Evolutionary conservation across 2,329 filamentous ascomycete species (phyloP).

Genomic region (Neoscytalidium dimidiatum): DNA sequence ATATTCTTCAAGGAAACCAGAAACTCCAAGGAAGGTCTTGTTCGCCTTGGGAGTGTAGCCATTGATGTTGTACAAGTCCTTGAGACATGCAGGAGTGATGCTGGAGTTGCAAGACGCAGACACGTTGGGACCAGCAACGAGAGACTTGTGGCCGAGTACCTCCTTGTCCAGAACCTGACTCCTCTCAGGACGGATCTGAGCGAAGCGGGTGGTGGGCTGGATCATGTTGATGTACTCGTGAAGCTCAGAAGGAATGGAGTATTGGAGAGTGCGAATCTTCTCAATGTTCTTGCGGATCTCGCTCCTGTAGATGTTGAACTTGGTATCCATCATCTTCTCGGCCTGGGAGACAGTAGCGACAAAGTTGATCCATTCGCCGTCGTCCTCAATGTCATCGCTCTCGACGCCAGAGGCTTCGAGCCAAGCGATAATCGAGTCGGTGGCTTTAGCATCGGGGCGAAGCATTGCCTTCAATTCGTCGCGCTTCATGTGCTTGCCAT

Average conservation of each 20-base stretch:
- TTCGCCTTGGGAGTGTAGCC: conserved; percentile 40
- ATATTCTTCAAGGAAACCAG: conserved; percentile 52
- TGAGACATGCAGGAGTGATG: conserved; percentile 51
- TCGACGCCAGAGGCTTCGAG: conserved; percentile 54
- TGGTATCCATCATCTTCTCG: conserved; percentile 58
- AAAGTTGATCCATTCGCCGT: conserved; percentile 65
- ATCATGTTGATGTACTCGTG: conserved; percentile 61
- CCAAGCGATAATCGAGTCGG: conserved; percentile 57
- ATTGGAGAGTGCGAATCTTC: conserved; percentile 58
- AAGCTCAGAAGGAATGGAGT: conserved; percentile 62
- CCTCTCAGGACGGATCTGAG: conserved; percentile 48
- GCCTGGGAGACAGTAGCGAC: conserved; percentile 54
- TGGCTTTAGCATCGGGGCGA: conserved; percentile 52
- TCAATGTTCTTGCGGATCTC: conserved; percentile 41
- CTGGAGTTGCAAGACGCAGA: conserved; percentile 40
- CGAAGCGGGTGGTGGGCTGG: conserved; percentile 67
- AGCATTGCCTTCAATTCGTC: conserved; percentile 59
- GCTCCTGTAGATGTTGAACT: conserved; percentile 59
- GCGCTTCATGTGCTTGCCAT: conserved; percentile 64
- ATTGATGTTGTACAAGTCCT: conserved; percentile 49
- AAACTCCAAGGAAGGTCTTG: conserved; percentile 44
- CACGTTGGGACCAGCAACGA: not conserved
- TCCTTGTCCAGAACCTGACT: conserved; percentile 34
- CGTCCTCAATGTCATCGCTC: conserved; percentile 47
- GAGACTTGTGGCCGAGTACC: conserved; percentile 23